A percentile compares a stretch with the other conserved stretches of the same genome.
phyloP scores from a whole-genome alignment of 495 filamentous ascomycete species.

The Immersiella caudata region DNA sequence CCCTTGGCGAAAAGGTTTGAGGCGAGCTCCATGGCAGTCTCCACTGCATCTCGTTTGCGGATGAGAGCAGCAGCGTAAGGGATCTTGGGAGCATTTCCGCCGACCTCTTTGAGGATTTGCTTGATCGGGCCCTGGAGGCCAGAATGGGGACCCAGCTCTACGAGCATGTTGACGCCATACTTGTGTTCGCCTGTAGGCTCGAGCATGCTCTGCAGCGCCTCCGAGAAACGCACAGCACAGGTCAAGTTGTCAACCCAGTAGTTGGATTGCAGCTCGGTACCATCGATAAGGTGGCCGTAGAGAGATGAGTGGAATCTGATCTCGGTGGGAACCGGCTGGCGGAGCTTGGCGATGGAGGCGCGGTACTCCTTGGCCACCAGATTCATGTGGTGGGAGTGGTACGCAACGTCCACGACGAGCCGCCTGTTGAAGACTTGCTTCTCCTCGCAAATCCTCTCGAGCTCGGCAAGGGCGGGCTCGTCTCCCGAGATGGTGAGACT shows the following conservation, averaged over 20 bases:
- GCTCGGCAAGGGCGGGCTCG: constrained; percentile 49
- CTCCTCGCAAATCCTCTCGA: constrained; percentile 48
- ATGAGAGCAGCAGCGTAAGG: constrained; percentile 37
- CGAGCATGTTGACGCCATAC: constrained; percentile 48
- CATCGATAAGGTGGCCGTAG: constrained; percentile 35
- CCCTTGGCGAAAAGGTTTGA: constrained; percentile 53
- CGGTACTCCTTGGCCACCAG: constrained; percentile 48
- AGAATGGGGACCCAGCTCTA: constrained; percentile 67
- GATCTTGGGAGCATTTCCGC: constrained; percentile 39
- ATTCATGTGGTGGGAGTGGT: constrained; percentile 67
- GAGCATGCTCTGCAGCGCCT: constrained; percentile 42
- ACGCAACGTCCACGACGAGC: constrained; percentile 62
- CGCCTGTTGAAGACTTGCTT: constrained; percentile 55
- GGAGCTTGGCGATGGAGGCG: constrained; percentile 36
- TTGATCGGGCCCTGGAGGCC: constrained; percentile 61
- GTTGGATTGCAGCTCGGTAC: constrained; percentile 41
- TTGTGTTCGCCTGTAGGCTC: constrained; percentile 41
- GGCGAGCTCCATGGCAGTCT: constrained; percentile 47
- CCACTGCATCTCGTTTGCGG: constrained; percentile 47
- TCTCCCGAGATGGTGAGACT: constrained; percentile 65
- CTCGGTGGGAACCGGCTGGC: constrained; percentile 35
- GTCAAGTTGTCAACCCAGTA: constrained; percentile 53
- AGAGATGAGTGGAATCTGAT: constrained; percentile 48
- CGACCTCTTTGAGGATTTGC: constrained; percentile 52
- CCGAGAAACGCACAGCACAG: constrained; percentile 44